Base-by-base conservation (phyloP, 352 stramenopile genomes). In the Phytophthora quininea region DNA sequence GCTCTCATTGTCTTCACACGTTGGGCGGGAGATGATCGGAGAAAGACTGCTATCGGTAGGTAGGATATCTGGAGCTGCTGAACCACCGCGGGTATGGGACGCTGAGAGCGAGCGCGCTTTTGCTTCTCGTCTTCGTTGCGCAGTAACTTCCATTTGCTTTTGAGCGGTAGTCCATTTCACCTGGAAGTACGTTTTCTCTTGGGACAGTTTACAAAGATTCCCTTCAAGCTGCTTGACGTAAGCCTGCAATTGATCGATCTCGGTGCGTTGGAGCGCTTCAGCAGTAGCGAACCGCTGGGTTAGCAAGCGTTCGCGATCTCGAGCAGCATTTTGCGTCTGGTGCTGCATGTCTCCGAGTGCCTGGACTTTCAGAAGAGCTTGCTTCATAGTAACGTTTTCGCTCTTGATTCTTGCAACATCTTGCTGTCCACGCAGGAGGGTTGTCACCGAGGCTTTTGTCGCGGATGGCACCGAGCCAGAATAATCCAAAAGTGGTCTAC, bases 301-400 rank as follows among this genome's bases (percentile, higher is more conserved):
- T 3, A 79, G 43, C n/a, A 76, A 49, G 9, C 69, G 42, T 56
- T 88, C 79, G 7, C 82, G 74, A 24, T 91, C 84, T 29, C 55
- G 61, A 3, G 64, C 69, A 2, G 72, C 65, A 15, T 54, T 57
- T 3, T 82, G 76, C 10, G 64, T 80, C 33, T 90, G 71, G 29
- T 86, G 76, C 46, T 92, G 81, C 71, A 90, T 87, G 29, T 83
- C 73, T 19, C 82, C 74, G 12, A 92, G 58, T 12, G 86, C 72
- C n/a, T 90, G 80, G 6, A 94, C 63, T 37, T 87, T 89, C 6
- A 92, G 56, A 10, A 92, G 56, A 9, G 84, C 85, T 64, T 90
- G 82, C 56, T 91, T 90, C 48, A 94, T 72, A 15, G 71, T 57
- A 9, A 82, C 67, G 46, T 91, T 94, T 53, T 94, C 86, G 15